Conservation (phyloP, 2,329 filamentous ascomycete genomes). For the Colletotrichum sp. region DNA sequence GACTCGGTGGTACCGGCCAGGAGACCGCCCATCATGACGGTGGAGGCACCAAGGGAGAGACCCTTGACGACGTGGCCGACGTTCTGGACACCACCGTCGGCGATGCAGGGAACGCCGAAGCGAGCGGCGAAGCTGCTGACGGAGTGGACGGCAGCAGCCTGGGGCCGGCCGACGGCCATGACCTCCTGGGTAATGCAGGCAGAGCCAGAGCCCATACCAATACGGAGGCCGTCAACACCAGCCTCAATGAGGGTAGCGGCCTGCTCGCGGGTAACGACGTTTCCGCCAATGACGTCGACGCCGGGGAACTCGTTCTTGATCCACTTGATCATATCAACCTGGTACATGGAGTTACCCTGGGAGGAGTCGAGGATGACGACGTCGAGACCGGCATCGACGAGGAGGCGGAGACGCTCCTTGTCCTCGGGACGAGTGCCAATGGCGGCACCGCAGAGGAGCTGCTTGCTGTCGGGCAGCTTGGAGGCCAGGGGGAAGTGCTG, state of each 20-base stretch:
- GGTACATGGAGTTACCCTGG: conserved; percentile 98
- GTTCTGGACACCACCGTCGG: conserved; percentile 97
- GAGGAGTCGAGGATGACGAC: conserved; percentile 95
- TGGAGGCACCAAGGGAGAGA: conserved; percentile 89
- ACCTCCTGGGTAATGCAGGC: conserved; percentile 99
- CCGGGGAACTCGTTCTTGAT: conserved; percentile 85
- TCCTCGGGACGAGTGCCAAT: conserved; percentile 96
- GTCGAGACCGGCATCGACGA: conserved; percentile 94
- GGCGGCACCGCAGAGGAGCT: conserved; percentile 92
- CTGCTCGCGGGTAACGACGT: conserved; percentile 97
- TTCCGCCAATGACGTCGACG: conserved; percentile 96
- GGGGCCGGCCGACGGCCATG: conserved; percentile 97
- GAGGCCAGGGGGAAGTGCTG: conserved; percentile 95
- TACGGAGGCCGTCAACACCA: conserved; percentile 93
- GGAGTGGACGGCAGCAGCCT: conserved; percentile 90
- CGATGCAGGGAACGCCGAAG: conserved; percentile 97
- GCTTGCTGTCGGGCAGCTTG: conserved; percentile 96
- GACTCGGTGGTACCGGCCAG: conserved; percentile 97
- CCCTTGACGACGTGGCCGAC: conserved; percentile 99
- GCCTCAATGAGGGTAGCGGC: conserved; percentile 90
- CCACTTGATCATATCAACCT: conserved; percentile 98
- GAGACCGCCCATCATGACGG: conserved; percentile 99
- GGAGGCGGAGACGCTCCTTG: conserved; percentile 81
- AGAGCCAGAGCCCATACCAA: conserved; percentile 98
- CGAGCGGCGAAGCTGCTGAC: conserved; percentile 88